Evolutionary conservation across 768 basidiomycete species (phyloP), one percentile per base, ranked within the genome.

Genomic region (Rubroboletus satanas): DNA sequence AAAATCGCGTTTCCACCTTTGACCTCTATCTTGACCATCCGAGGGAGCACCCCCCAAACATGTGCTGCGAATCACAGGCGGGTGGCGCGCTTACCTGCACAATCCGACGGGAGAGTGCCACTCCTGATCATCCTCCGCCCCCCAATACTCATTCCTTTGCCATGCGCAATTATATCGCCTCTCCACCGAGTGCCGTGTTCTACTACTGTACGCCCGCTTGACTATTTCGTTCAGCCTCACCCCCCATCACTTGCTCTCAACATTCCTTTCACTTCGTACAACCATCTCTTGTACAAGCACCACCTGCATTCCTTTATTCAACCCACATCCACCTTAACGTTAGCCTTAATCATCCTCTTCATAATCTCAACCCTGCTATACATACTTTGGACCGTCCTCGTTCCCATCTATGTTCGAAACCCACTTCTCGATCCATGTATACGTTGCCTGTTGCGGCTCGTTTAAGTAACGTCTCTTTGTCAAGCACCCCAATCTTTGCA

Each of bases 41-140:
- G 3, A 12, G 17, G n/a, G 26, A 36, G 28, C 33, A 41, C 37
- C 6, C 17, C 18, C 17, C 47, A 14, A 32, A 10, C 15, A 35
- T 28, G 28, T 49, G 52, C n/a, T 65, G 52, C 37, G 52, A 60
- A 28, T 41, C 65, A 17, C 45, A 61, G 15, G 55, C 62, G 2
- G 29, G 18, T 32, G 38, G 52, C 69, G 65, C 75, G 51, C 75
- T 84, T 66, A 78, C 79, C 0, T 82, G 79, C 78, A 74, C 56
- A 76, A 73, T 54, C 46, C 70, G 53, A 52, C 44, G 63, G 49
- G 61, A 59, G 49, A 50, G 41, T 57, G 51, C 39, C 49, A 32
- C 18, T 53, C 53, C 23, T 71, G 55, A 62, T 32, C 47, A 8
- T 53, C 41, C 33, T 17, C 28, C 12, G 12, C 23, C 14, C n/a